A percentile compares a stretch with the other conserved stretches of the same genome.
These are phyloP conservation scores for Aleurites moluccanus DNA, from an alignment of 441 rosid genomes.

Conservation along the genomic window DNA sequence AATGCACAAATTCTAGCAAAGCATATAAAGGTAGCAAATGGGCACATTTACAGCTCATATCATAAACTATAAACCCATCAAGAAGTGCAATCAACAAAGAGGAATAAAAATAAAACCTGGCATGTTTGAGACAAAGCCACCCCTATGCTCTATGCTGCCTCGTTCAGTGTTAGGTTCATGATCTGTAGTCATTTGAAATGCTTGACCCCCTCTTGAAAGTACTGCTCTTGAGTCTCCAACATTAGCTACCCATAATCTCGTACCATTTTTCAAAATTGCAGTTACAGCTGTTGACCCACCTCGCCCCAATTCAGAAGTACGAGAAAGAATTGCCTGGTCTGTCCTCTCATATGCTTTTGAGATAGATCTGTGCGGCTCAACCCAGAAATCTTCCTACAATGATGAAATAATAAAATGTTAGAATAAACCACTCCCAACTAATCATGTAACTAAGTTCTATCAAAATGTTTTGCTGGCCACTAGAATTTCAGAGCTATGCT, in stretches of 20 bases:
- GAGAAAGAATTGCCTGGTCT: conserved; percentile 78
- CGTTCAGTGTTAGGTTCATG: conserved; percentile 91
- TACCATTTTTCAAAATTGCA: conserved; percentile 67
- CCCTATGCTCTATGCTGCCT: conserved; percentile 73
- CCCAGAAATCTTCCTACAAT: conserved; percentile 74
- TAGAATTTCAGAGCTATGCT: conserved; percentile 16
- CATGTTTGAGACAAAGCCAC: conserved; percentile 95
- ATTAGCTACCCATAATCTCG: conserved; percentile 72
- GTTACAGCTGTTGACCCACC: conserved; percentile 98
- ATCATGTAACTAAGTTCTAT: conserved; percentile 10
- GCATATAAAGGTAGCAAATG: neutral
- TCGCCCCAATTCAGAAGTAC: conserved; percentile 65
- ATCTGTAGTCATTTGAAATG: conserved; percentile 63
- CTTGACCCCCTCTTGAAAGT: conserved; percentile 64
- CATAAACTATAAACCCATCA: neutral
- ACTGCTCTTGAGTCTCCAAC: conserved; percentile 93
- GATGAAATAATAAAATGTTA: conserved; percentile 26
- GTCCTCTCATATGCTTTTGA: conserved; percentile 80
- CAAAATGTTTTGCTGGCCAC: conserved; percentile 7
- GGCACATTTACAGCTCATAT: neutral
- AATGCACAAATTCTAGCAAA: conserved; percentile 8
- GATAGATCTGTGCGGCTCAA: conserved; percentile 63
- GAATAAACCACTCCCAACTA: conserved; percentile 11
- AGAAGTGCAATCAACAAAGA: neutral
- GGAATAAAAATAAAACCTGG: conserved; percentile 54